These are phyloP conservation scores for Penicillium waksmanii DNA, from an alignment of 495 filamentous ascomycete species.

Conservation along the genomic window DNA sequence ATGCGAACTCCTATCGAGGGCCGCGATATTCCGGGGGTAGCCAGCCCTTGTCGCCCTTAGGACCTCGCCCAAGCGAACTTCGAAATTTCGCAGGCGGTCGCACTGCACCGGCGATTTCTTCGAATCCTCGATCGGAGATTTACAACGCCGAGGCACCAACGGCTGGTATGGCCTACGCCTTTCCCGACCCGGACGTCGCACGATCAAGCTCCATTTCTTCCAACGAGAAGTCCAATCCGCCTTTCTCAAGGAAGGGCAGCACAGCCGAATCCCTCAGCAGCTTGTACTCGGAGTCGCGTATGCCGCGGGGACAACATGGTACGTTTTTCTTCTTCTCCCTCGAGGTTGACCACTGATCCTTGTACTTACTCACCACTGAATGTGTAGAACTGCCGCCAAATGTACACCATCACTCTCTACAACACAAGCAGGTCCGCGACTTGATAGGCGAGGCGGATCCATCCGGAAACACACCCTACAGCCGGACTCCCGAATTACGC, in stretches of 20 bases:
- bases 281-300: slow-evolving; percentile 71
- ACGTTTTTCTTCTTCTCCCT: slow-evolving; percentile 12
- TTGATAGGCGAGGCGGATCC: slow-evolving; percentile 64
- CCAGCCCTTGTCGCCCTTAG: slow-evolving; percentile 52
- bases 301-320: slow-evolving; percentile 73
- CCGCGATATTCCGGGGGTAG: slow-evolving; percentile 48
- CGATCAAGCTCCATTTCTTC: slow-evolving; percentile 58
- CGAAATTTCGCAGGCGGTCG: slow-evolving; percentile 57
- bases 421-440: slow-evolving; percentile 70
- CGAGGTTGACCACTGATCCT: not conserved
- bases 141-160: slow-evolving; percentile 80
- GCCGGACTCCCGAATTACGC: slow-evolving; percentile 90
- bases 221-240: slow-evolving; percentile 50
- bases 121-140: slow-evolving; percentile 75
- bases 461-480: slow-evolving; percentile 75
- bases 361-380: slow-evolving; percentile 23
- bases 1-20: slow-evolving; percentile 61
- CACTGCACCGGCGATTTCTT: slow-evolving; percentile 76
- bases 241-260: slow-evolving; percentile 69
- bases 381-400: slow-evolving; percentile 47
- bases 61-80: slow-evolving; percentile 55
- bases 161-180: slow-evolving; percentile 81
- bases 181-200: slow-evolving; percentile 73
- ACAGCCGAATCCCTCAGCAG: slow-evolving; percentile 76
- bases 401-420: slow-evolving; percentile 76